Percentiles rank a stretch among this genome's conserved stretches.
These are phyloP conservation scores for Drosera capensis DNA, from an alignment of 148 eudicot genomes.

Conservation along the genomic window DNA sequence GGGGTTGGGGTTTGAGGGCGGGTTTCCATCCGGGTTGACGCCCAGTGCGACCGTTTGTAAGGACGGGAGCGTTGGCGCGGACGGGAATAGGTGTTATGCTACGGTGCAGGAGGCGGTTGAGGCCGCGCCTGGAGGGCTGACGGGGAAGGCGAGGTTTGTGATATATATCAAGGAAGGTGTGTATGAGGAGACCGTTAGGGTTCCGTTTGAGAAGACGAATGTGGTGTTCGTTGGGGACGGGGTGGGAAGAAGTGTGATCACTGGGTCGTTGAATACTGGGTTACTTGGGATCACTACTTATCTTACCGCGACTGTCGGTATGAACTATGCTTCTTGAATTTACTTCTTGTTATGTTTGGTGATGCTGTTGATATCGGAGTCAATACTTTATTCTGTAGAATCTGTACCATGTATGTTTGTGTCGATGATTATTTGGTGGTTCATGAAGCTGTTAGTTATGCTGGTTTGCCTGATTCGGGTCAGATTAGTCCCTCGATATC, in stretches of 20 bases:
- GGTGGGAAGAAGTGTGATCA: slow-evolving; percentile 69
- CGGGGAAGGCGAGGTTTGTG: slow-evolving; percentile 30
- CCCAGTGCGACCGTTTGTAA: slow-evolving; percentile 53
- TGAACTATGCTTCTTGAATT: slow-evolving; percentile 6
- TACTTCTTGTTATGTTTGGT: neutral
- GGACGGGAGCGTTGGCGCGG: slow-evolving; percentile 8
- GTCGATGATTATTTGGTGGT: too few species aligned
- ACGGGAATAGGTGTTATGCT: slow-evolving; percentile 26
- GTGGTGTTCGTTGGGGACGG: slow-evolving; percentile 79
- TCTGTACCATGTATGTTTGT: too few species aligned
- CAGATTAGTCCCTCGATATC: too few species aligned
- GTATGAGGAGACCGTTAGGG: slow-evolving; percentile 68
- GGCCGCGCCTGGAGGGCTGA: slow-evolving; percentile 24
- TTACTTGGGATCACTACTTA: slow-evolving; percentile 44
- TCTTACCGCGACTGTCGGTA: slow-evolving; percentile 74
- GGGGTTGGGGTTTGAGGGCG: slow-evolving; percentile 9
- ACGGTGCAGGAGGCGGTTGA: slow-evolving; percentile 71
- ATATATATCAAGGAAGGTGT: slow-evolving; percentile 59
- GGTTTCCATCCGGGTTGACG: slow-evolving; percentile 28
- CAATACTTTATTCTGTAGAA: neutral
- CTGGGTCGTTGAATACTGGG: slow-evolving; percentile 39
- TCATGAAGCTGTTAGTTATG: too few species aligned
- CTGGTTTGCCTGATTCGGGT: too few species aligned
- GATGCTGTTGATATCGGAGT: neutral
- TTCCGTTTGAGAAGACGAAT: slow-evolving; percentile 54